phyloP scores from a whole-genome alignment of 1,139 yeast species.

The Kurtzmaniella natalensis region DNA sequence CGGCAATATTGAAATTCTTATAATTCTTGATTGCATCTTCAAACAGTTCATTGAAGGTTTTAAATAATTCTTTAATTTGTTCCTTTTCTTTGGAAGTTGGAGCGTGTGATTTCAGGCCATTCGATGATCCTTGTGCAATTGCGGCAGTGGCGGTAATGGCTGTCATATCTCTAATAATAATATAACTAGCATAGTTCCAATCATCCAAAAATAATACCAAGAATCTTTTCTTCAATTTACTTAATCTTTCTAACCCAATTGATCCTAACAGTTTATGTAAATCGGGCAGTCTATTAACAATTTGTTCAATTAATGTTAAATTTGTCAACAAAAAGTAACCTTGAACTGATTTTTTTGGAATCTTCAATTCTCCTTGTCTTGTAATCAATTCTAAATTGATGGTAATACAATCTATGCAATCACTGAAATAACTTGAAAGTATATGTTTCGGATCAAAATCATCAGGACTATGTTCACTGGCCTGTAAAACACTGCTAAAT shows the following conservation, averaged over 20 bases:
- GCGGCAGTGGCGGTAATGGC: conserved; percentile 41
- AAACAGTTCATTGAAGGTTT: conserved; percentile 74
- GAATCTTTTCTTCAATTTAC: conserved; percentile 67
- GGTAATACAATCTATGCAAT: conserved; percentile 69
- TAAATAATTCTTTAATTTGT: conserved; percentile 79
- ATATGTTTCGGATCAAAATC: conserved; percentile 44
- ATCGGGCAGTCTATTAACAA: conserved; percentile 55
- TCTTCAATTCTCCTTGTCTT: conserved; percentile 22
- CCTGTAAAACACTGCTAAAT: conserved; percentile 44
- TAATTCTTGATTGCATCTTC: conserved; percentile 67
- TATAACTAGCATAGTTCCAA: conserved; percentile 78
- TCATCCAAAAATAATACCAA: conserved; percentile 73
- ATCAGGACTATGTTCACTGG: conserved; percentile 17
- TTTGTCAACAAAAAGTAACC: conserved; percentile 76
- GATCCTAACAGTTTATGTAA: conserved; percentile 54
- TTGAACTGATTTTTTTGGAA: conserved; percentile 41
- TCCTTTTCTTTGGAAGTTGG: conserved; percentile 69
- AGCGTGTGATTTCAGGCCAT: conserved; percentile 9
- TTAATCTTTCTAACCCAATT: conserved; percentile 64
- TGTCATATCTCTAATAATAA: conserved; percentile 67
- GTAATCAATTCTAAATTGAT: conserved; percentile 54
- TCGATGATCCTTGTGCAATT: conserved; percentile 12
- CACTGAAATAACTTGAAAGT: conserved; percentile 64
- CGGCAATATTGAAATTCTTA: conserved; percentile 61
- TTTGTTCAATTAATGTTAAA: conserved; percentile 68